phyloP scores from a whole-genome alignment of 305 asterid species.

The Rubia occidens region DNA sequence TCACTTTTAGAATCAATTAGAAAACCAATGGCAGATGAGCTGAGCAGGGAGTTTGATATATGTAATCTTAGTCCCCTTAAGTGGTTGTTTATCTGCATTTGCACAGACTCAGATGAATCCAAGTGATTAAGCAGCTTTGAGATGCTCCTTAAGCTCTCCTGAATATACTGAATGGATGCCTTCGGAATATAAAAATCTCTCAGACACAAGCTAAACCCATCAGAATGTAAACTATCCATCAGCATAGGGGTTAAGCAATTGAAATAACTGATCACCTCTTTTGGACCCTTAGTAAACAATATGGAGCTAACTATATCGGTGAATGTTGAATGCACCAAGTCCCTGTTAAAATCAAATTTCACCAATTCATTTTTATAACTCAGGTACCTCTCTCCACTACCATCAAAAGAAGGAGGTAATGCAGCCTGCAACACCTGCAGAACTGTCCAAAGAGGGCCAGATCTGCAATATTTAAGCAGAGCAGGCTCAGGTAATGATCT shows the following conservation, averaged over 20 bases:
- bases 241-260: conserved; percentile 64
- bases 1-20: conserved; percentile 82
- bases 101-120: conserved; percentile 46
- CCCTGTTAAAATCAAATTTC: conserved; percentile 50
- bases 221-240: conserved; percentile 64
- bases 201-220: conserved; percentile 74
- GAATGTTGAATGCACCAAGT: conserved; percentile 46
- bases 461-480: conserved; percentile 34
- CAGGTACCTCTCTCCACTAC: conserved; percentile 57
- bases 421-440: conserved; percentile 63
- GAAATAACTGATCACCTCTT: conserved; percentile 62
- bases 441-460: conserved; percentile 76
- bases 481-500: conserved; percentile 48
- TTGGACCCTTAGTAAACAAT: conserved; percentile 78
- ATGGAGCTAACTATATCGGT: conserved; percentile 70
- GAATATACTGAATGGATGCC: conserved; percentile 40
- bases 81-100: conserved; percentile 51
- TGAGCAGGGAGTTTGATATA: conserved; percentile 44
- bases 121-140: conserved; percentile 39
- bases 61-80: conserved; percentile 54
- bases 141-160: conserved; percentile 39
- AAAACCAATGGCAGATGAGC: conserved; percentile 58
- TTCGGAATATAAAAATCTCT: conserved; percentile 55
- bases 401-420: conserved; percentile 55
- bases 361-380: conserved; percentile 49